These are phyloP conservation scores for Aspergillus texensis DNA, from an alignment of 2,329 filamentous ascomycete species.

Conservation along the genomic window DNA sequence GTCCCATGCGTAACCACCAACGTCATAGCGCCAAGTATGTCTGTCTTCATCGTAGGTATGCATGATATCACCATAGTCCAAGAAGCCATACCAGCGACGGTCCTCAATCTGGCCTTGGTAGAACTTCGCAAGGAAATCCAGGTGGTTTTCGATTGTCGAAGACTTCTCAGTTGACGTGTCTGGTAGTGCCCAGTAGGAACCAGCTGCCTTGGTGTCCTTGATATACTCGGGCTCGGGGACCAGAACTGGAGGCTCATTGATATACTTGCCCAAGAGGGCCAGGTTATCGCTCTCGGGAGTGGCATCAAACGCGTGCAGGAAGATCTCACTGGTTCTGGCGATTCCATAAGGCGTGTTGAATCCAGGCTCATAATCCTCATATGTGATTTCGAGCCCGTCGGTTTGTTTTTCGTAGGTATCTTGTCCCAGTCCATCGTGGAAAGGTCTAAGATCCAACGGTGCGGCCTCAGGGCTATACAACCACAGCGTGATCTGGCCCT, in stretches of 20 bases:
- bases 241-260: constrained; percentile 58
- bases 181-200: constrained; percentile 56
- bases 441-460: constrained; percentile 60
- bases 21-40: constrained; percentile 64
- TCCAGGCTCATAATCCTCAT: constrained; percentile 62
- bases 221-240: constrained; percentile 54
- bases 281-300: constrained; percentile 56
- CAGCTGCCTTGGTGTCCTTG: constrained; percentile 55
- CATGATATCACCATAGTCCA: constrained; percentile 65
- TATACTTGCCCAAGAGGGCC: constrained; percentile 46
- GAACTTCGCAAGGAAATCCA: constrained; percentile 60
- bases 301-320: constrained; percentile 54
- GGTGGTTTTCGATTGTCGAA: constrained; percentile 52
- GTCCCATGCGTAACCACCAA: constrained; percentile 67
- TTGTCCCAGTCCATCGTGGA: constrained; percentile 60
- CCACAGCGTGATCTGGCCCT: constrained; percentile 61
- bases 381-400: constrained; percentile 64
- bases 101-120: constrained; percentile 60
- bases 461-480: constrained; percentile 60
- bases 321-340: constrained; percentile 60
- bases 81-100: constrained; percentile 65
- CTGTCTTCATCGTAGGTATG: constrained; percentile 63
- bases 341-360: constrained; percentile 62
- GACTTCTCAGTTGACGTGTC: constrained; percentile 31
- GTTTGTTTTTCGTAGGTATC: constrained; percentile 61